A percentile compares a stretch with the other conserved stretches of the same genome.
Evolutionary conservation across 1,139 yeast species (phyloP).

Genomic region (Waltiozyma solani): DNA sequence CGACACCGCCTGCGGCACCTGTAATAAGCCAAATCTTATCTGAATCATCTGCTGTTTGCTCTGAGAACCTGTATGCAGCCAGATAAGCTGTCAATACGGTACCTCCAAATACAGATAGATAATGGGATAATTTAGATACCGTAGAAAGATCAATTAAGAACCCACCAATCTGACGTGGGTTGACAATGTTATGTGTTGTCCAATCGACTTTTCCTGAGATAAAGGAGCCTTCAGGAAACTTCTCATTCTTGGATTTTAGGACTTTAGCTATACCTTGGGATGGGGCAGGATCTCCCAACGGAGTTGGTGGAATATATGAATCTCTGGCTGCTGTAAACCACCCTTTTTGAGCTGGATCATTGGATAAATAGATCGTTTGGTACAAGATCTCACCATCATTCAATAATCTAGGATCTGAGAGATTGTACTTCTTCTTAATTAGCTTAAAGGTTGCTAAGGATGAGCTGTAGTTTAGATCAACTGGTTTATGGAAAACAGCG

Average conservation of each 20-base stretch:
- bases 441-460: slow-evolving; percentile 30
- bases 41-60: slow-evolving; percentile 25
- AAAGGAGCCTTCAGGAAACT: slow-evolving; percentile 34
- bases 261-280: slow-evolving; percentile 43
- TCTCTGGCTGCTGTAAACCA: slow-evolving; percentile 39
- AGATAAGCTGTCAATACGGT: slow-evolving; percentile 58
- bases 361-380: slow-evolving; percentile 41
- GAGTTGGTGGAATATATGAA: slow-evolving; percentile 38
- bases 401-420: slow-evolving; percentile 19
- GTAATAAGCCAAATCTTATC: slow-evolving; percentile 40
- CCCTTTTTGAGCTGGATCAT: slow-evolving; percentile 59
- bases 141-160: slow-evolving; percentile 22
- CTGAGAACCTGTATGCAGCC: slow-evolving; percentile 38
- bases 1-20: slow-evolving; percentile 69
- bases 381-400: slow-evolving; percentile 37
- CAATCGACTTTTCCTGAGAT: slow-evolving; percentile 29
- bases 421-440: slow-evolving; percentile 18
- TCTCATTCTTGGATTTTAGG: slow-evolving; percentile 30
- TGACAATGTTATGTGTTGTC: slow-evolving; percentile 31
- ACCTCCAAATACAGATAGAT: slow-evolving; percentile 40
- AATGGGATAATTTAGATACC: slow-evolving; percentile 29
- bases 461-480: slow-evolving; percentile 22
- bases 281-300: slow-evolving; percentile 38
- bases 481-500: slow-evolving; percentile 18
- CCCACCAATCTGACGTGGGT: slow-evolving; percentile 1